A percentile compares a stretch with the other conserved stretches of the same genome.
These are phyloP conservation scores for Aspergillus cavernicola DNA, from an alignment of 495 filamentous ascomycete species.

Conservation along the genomic window DNA sequence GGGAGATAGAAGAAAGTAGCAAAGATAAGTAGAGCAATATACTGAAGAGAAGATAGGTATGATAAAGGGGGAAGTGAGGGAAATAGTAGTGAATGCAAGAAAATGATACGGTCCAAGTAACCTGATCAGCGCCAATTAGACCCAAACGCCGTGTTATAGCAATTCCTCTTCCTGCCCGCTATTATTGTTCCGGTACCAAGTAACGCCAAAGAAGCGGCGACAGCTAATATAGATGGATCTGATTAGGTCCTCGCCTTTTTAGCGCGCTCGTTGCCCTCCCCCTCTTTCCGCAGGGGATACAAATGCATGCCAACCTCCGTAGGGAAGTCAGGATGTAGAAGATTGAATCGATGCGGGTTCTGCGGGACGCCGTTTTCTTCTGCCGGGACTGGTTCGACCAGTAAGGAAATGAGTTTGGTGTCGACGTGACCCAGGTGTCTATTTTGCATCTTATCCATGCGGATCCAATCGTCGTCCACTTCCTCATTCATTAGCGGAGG, in stretches of 20 bases:
- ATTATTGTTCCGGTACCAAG: slow-evolving; percentile 6
- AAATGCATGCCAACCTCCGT: slow-evolving; percentile 34
- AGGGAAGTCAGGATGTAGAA: slow-evolving; percentile 44
- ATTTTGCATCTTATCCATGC: slow-evolving; percentile 46
- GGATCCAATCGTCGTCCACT: slow-evolving; percentile 54
- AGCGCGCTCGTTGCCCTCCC: slow-evolving; percentile 14
- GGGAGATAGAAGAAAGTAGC: neutral
- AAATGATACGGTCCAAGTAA: neutral
- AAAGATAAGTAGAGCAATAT: neutral
- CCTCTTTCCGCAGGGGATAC: slow-evolving; percentile 24
- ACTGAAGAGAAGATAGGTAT: neutral
- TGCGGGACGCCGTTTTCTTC: slow-evolving; percentile 32
- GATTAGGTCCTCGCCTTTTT: slow-evolving; percentile 16
- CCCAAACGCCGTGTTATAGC: slow-evolving; percentile 8
- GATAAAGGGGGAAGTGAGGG: neutral
- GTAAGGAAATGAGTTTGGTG: slow-evolving; percentile 31
- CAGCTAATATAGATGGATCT: neutral
- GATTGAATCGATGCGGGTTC: slow-evolving; percentile 34
- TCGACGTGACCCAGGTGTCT: slow-evolving; percentile 41
- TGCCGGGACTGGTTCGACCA: slow-evolving; percentile 28
- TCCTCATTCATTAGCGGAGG: slow-evolving; percentile 54
- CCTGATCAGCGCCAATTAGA: neutral
- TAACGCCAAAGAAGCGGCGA: slow-evolving; percentile 8
- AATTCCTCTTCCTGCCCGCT: neutral
- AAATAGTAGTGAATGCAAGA: slow-evolving; percentile 1